These are phyloP conservation scores for Carpinus fangiana DNA, from an alignment of 306 rosid species.

Conservation along the genomic window DNA sequence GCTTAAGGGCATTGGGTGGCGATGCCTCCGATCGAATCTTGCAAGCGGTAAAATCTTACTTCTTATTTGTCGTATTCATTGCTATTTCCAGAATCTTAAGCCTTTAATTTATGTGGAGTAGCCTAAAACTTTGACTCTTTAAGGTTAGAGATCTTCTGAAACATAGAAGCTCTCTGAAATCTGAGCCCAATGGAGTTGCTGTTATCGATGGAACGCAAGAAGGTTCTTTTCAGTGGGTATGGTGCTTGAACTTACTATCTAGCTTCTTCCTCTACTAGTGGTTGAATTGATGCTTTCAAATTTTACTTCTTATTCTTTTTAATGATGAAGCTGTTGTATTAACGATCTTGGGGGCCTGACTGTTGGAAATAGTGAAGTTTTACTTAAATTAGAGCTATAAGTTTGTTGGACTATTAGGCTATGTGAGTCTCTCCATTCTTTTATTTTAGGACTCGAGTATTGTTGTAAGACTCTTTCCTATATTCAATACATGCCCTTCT, in stretches of 20 bases:
- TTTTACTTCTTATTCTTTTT: no score
- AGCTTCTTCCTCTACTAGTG: background rate
- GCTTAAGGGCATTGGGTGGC: slow-evolving; percentile 79
- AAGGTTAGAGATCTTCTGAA: slow-evolving; percentile 86
- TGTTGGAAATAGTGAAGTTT: no score
- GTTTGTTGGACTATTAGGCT: background rate
- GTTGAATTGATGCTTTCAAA: background rate
- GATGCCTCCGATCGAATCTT: slow-evolving; percentile 79
- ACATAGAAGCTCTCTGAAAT: slow-evolving; percentile 56
- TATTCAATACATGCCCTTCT: background rate
- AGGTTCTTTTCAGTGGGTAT: slow-evolving; percentile 96
- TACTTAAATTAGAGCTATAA: no score
- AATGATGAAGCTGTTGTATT: no score
- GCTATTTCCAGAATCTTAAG: background rate
- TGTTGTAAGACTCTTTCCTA: no score
- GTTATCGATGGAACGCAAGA: slow-evolving; percentile 97
- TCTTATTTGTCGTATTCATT: background rate
- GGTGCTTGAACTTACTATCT: slow-evolving; percentile 25
- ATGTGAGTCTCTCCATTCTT: background rate
- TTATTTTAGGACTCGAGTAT: no score
- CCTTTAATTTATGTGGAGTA: background rate
- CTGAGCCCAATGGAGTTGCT: slow-evolving; percentile 56
- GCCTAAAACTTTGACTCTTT: slow-evolving; percentile 15
- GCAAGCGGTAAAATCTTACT: slow-evolving; percentile 65
- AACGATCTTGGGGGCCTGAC: no score